phyloP scores from a whole-genome alignment of 768 basidiomycete genomes.

The Psilocybe tampanensis region DNA sequence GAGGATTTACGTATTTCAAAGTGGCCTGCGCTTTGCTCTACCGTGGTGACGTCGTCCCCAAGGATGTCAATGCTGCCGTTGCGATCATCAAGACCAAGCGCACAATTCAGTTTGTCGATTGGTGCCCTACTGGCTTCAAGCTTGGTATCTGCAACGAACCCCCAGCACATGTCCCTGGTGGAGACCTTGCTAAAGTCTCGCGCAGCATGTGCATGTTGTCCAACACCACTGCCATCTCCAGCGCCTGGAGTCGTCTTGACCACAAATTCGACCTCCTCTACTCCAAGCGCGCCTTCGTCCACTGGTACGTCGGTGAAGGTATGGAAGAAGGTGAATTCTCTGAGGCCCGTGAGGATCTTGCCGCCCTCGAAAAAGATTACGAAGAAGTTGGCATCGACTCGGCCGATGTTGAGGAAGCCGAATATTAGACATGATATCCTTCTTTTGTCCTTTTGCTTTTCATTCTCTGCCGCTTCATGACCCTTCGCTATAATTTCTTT shows the following conservation, averaged over 20 bases:
- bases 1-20: constrained; percentile 29
- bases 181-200: constrained; percentile 92
- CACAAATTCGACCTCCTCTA: constrained; percentile 99
- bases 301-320: constrained; percentile 98
- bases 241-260: constrained; percentile 92
- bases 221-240: constrained; percentile 91
- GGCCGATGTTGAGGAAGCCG: constrained; percentile 70
- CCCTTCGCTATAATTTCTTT: constrained; percentile 19
- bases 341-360: constrained; percentile 97
- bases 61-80: constrained; percentile 93
- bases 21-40: constrained; percentile 93
- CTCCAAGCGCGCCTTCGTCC: constrained; percentile 91
- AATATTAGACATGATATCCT: constrained; percentile 52
- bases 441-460: constrained; percentile 11
- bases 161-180: constrained; percentile 87
- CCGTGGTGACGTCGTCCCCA: constrained; percentile 96
- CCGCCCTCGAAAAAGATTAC: constrained; percentile 95
- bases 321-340: constrained; percentile 99
- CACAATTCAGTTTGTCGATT: constrained; percentile 98
- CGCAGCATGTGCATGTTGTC: constrained; percentile 98
- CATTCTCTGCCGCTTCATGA: constrained; percentile 15
- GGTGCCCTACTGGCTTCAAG: constrained; percentile 99
- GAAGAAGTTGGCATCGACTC: constrained; percentile 87
- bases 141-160: constrained; percentile 98
- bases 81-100: constrained; percentile 95